Conservation (phyloP, 1,139 yeast species). For the Lodderomyces orthopsilosis region DNA sequence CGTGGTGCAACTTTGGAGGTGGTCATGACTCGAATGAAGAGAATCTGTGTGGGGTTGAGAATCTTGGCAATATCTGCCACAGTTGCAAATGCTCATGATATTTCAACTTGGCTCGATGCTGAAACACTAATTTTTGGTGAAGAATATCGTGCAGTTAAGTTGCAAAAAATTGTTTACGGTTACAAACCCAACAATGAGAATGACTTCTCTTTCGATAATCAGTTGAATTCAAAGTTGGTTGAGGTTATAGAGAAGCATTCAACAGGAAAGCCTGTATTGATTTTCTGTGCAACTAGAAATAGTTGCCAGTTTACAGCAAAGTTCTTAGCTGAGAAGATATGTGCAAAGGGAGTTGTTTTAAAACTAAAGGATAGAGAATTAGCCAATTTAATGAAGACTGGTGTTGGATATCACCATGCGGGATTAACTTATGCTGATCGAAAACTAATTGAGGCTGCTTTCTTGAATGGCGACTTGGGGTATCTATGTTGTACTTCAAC, state of each 20-base stretch:
- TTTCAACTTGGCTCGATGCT: conserved; percentile 45
- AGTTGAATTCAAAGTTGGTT: conserved; percentile 35
- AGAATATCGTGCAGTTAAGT: conserved; percentile 42
- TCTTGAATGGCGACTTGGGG: conserved; percentile 38
- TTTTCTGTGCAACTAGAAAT: conserved; percentile 54
- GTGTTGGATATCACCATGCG: conserved; percentile 59
- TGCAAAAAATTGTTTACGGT: conserved; percentile 43
- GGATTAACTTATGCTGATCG: conserved; percentile 50
- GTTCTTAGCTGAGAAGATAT: conserved; percentile 19
- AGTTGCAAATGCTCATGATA: conserved; percentile 49
- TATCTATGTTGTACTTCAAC: conserved; percentile 58
- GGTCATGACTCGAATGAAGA: conserved; percentile 50
- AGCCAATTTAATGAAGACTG: conserved; percentile 22
- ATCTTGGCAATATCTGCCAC: conserved; percentile 55
- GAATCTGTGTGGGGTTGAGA: conserved; percentile 34
- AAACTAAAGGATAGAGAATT: conserved; percentile 28
- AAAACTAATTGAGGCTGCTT: conserved; percentile 39
- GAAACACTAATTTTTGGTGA: conserved; percentile 41
- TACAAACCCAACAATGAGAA: conserved; percentile 33
- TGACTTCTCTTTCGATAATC: conserved; percentile 43
- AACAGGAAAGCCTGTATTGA: conserved; percentile 39
- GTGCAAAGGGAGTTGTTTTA: conserved; percentile 4
- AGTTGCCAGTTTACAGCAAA: conserved; percentile 48
- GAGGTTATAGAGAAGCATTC: conserved; percentile 36
- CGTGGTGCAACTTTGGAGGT: conserved; percentile 56